These are phyloP conservation scores for Nakazawaea populi DNA, from an alignment of 805 yeast species.

Conservation along the genomic window DNA sequence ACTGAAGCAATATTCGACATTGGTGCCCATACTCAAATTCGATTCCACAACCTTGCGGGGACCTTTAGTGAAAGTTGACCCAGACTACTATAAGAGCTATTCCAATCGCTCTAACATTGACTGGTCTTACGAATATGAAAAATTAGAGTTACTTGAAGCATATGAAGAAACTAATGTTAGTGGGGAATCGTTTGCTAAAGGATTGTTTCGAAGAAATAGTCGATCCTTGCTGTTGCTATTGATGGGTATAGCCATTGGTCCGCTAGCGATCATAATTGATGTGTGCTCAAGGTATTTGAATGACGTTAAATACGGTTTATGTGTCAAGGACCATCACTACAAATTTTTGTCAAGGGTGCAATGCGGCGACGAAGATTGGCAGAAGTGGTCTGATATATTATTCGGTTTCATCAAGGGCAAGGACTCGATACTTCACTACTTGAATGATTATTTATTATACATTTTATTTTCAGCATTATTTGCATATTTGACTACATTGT, in stretches of 20 bases:
- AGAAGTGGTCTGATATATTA: constrained; percentile 26
- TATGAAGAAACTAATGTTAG: constrained; percentile 1
- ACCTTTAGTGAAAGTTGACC: neutral
- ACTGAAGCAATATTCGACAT: neutral
- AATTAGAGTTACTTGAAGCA: neutral
- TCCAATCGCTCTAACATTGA: constrained; percentile 20
- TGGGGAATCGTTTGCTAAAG: constrained; percentile 10
- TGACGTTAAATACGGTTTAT: constrained; percentile 48
- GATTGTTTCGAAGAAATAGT: constrained; percentile 18
- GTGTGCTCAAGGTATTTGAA: constrained; percentile 42
- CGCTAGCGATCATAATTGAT: constrained; percentile 43
- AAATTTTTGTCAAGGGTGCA: constrained; percentile 20
- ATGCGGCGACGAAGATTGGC: constrained; percentile 25
- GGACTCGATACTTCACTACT: constrained; percentile 12
- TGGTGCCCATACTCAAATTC: constrained; percentile 1
- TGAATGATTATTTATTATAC: constrained; percentile 30
- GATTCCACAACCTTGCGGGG: neutral
- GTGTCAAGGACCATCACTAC: constrained; percentile 24
- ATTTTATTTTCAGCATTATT: constrained; percentile 30
- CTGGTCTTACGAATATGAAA: constrained; percentile 26
- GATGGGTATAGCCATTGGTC: constrained; percentile 42
- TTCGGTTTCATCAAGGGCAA: constrained; percentile 21
- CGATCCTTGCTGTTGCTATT: constrained; percentile 45
- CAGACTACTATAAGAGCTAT: constrained; percentile 10
- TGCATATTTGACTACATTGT: constrained; percentile 31